phyloP scores from a whole-genome alignment of 2,329 filamentous ascomycete genomes.

The Neopestalotiopsis sp. region DNA sequence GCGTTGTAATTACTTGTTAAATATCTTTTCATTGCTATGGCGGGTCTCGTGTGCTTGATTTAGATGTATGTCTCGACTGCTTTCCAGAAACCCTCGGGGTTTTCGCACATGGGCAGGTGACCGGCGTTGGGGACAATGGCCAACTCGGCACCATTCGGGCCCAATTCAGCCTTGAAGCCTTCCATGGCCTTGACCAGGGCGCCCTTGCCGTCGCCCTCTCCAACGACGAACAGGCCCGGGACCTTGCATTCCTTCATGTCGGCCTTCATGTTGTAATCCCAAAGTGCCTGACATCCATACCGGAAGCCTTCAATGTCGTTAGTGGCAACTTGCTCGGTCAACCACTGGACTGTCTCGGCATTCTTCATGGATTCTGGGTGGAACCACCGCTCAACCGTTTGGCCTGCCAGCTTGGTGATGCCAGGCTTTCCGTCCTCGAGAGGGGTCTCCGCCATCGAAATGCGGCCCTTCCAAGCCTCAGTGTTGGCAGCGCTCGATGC shows the following conservation, averaged over 20 bases:
- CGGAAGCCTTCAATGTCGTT: conserved; percentile 76
- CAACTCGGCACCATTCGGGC: conserved; percentile 60
- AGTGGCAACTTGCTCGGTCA: conserved; percentile 70
- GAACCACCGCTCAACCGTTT: conserved; percentile 81
- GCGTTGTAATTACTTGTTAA: not conserved
- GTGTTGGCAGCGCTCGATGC: conserved; percentile 75
- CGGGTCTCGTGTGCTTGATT: not conserved
- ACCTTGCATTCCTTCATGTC: conserved; percentile 59
- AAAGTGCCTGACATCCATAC: conserved; percentile 71
- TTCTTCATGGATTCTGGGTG: conserved; percentile 60
- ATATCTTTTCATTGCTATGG: not conserved
- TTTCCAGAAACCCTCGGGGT: conserved; percentile 69
- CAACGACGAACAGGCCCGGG: conserved; percentile 72
- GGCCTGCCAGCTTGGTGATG: conserved; percentile 68
- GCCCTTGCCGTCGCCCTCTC: conserved; percentile 71
- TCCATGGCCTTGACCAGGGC: conserved; percentile 82
- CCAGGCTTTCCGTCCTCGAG: conserved; percentile 56
- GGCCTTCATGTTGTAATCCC: conserved; percentile 70
- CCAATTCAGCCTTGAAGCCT: conserved; percentile 67
- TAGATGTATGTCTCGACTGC: conserved; percentile 65
- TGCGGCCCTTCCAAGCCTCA: conserved; percentile 79
- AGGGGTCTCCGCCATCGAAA: conserved; percentile 65
- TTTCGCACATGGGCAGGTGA: conserved; percentile 85
- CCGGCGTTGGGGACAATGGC: conserved; percentile 72
- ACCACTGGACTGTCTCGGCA: conserved; percentile 53